These are phyloP conservation scores for Rubia tinctorum DNA, from an alignment of 305 asterid genomes.

Conservation along the genomic window DNA sequence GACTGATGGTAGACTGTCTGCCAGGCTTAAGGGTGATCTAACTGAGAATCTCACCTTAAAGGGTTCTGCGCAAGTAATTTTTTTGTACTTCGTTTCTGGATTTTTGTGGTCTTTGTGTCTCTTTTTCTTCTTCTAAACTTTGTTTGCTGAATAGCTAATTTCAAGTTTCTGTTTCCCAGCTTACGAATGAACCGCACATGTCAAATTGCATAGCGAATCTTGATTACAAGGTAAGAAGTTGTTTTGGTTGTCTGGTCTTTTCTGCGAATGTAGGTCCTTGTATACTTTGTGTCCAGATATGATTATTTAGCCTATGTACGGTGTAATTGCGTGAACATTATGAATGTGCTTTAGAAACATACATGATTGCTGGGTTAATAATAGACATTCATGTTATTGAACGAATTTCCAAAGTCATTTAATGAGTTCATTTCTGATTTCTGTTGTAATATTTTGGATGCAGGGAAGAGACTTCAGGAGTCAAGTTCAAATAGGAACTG, in stretches of 20 bases:
- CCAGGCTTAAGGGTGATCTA: constrained; percentile 89
- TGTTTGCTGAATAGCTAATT: constrained; percentile 4
- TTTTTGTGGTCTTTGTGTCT: background rate
- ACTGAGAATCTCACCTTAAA: constrained; percentile 76
- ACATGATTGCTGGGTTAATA: background rate
- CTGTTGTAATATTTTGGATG: constrained; percentile 6
- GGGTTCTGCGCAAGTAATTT: constrained; percentile 74
- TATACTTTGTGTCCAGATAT: background rate
- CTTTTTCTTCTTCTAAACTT: background rate
- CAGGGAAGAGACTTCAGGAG: constrained; percentile 65
- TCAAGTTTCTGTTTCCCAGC: constrained; percentile 38
- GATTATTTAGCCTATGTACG: background rate
- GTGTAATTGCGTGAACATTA: background rate
- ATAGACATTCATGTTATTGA: background rate
- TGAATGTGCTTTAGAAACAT: background rate
- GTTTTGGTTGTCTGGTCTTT: constrained; percentile 1
- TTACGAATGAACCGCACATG: constrained; percentile 88
- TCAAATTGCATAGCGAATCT: constrained; percentile 85
- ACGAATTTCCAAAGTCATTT: background rate
- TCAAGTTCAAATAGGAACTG: constrained; percentile 81
- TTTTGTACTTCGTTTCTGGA: constrained; percentile 21
- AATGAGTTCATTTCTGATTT: background rate
- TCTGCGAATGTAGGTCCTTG: background rate
- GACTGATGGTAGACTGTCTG: constrained; percentile 94
- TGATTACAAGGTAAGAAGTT: constrained; percentile 72